Percentiles rank a stretch among this genome's conserved stretches.
Conservation (phyloP, 2,329 filamentous ascomycete species). For the Arthroderma uncinatum region DNA sequence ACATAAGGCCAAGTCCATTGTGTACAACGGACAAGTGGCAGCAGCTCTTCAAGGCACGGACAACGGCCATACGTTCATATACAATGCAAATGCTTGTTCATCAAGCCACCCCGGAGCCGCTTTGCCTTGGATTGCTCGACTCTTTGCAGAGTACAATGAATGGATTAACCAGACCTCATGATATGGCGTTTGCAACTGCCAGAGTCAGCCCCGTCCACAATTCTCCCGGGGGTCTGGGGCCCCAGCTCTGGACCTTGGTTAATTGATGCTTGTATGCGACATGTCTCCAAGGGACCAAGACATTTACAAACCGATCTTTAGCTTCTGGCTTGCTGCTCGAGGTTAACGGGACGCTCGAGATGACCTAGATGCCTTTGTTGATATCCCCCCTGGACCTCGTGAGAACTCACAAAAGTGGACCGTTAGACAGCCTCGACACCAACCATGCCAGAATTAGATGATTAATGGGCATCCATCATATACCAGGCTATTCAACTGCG, state of each 20-base stretch:
- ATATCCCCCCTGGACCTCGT: not conserved
- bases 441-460: not conserved
- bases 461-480: not conserved
- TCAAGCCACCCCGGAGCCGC: not conserved
- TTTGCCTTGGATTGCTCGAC: not conserved
- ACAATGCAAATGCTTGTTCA: not conserved
- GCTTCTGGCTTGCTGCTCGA: no score
- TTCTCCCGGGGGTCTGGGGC: not conserved
- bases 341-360: no score
- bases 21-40: no score
- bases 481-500: not conserved
- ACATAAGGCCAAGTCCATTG: no score
- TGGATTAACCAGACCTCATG: not conserved
- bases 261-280: not conserved
- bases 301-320: not conserved
- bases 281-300: not conserved
- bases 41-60: no score
- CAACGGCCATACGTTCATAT: not conserved
- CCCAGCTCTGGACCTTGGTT: not conserved
- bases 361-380: not conserved
- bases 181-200: not conserved
- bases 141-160: not conserved
- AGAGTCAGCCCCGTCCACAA: not conserved
- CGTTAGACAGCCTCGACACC: not conserved
- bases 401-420: not conserved